Percentiles rank a stretch among this genome's conserved stretches.
Evolutionary conservation across 306 rosid species (phyloP).

Genomic region (Quercus engelmannii): DNA sequence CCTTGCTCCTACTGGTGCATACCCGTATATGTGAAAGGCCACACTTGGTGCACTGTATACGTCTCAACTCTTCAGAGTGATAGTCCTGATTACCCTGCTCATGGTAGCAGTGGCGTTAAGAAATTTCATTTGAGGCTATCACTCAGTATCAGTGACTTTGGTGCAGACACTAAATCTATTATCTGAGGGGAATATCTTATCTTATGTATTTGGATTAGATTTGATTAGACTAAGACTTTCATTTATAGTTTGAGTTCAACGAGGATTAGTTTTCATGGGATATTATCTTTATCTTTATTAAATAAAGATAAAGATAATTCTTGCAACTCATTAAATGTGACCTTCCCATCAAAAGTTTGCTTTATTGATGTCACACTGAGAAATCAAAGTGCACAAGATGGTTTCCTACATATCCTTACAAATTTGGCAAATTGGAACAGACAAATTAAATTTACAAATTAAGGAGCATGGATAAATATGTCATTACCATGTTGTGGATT

Average conservation of each 20-base stretch:
- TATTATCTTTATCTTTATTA: too few species aligned
- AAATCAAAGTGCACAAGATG: not conserved
- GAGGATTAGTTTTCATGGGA: too few species aligned
- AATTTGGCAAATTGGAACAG: not conserved
- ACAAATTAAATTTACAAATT: not conserved
- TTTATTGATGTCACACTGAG: not conserved
- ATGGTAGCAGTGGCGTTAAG: slow-evolving; percentile 20
- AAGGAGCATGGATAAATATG: not conserved
- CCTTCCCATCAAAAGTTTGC: not conserved
- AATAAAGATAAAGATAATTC: not conserved
- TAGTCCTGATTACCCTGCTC: slow-evolving; percentile 67
- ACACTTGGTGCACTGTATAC: slow-evolving; percentile 94
- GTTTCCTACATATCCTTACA: not conserved
- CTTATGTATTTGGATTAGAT: too few species aligned
- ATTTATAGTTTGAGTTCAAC: too few species aligned
- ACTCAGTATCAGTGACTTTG: not conserved
- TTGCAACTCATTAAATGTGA: not conserved
- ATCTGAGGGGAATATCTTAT: too few species aligned
- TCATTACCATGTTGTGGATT: not conserved
- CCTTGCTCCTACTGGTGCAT: slow-evolving; percentile 86
- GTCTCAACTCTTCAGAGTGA: slow-evolving; percentile 83
- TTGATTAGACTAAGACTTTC: too few species aligned
- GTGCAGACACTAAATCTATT: too few species aligned
- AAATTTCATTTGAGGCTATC: not conserved
- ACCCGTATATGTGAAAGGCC: slow-evolving; percentile 97